These are phyloP conservation scores for Fusarium citri DNA, from an alignment of 2,329 filamentous ascomycete genomes.

Conservation along the genomic window DNA sequence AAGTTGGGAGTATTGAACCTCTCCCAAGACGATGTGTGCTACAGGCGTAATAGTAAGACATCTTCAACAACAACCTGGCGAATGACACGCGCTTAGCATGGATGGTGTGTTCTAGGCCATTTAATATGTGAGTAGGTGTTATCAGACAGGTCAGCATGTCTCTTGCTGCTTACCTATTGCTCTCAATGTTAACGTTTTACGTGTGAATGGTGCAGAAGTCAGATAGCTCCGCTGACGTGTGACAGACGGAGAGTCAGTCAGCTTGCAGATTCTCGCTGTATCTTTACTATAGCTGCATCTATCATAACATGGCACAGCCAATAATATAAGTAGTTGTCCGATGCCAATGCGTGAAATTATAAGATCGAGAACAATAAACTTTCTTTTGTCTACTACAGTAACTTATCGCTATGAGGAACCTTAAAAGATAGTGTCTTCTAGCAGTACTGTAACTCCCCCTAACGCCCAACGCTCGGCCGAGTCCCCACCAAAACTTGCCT, in stretches of 20 bases:
- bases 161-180: neutral
- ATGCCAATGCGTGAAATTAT: neutral
- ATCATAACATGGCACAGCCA: neutral
- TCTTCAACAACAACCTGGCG: conserved; percentile 30
- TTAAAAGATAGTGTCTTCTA: neutral
- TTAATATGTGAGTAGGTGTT: neutral
- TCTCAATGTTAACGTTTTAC: neutral
- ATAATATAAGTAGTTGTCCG: neutral
- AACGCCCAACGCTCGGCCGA: conserved; percentile 21
- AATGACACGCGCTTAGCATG: conserved; percentile 47
- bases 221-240: conserved; percentile 11
- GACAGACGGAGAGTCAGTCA: neutral
- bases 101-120: neutral
- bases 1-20: neutral
- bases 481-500: conserved; percentile 36
- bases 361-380: neutral
- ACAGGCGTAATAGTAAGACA: accelerated
- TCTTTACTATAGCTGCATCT: neutral
- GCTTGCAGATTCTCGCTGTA: neutral
- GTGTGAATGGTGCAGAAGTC: neutral
- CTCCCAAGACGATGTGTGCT: no score
- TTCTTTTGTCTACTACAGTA: neutral
- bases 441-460: neutral
- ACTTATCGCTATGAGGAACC: neutral
- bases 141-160: neutral